Percentiles rank a stretch among this genome's conserved stretches.
These are phyloP conservation scores for Polychytrium aggregatum DNA, from an alignment of 192 early-diverging fungal species.

Conservation along the genomic window DNA sequence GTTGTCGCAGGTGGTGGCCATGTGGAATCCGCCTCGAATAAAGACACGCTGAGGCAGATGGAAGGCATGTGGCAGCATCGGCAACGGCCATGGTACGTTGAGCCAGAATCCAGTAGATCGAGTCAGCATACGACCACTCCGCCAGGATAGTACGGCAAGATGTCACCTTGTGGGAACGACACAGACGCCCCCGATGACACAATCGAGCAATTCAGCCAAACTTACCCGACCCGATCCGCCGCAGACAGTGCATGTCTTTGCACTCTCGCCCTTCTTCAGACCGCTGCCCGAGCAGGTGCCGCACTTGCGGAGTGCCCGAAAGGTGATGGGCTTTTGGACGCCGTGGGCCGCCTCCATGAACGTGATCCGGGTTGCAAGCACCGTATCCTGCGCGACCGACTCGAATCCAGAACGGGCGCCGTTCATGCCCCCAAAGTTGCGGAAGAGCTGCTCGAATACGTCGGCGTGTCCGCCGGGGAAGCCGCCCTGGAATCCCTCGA, in stretches of 20 bases:
- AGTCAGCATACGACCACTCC: not conserved
- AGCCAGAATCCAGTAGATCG: too few species aligned
- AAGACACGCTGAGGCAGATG: constrained; percentile 46
- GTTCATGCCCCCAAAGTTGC: constrained; percentile 20
- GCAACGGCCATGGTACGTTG: too few species aligned
- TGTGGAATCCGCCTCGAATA: constrained; percentile 80
- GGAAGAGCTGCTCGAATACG: constrained; percentile 66
- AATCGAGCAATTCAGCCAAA: not conserved
- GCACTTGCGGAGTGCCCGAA: constrained; percentile 61
- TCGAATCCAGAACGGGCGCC: constrained; percentile 15
- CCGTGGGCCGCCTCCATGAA: constrained; percentile 93
- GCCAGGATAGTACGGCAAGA: not conserved
- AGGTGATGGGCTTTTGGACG: constrained; percentile 47
- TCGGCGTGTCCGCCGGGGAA: constrained; percentile 43
- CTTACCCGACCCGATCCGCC: constrained; percentile 66
- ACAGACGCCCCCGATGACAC: not conserved
- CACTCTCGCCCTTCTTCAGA: constrained; percentile 61
- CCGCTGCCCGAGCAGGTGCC: constrained; percentile 71
- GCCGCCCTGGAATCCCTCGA: constrained; percentile 46
- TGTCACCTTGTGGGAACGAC: not conserved
- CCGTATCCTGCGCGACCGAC: constrained; percentile 50
- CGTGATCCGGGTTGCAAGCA: constrained; percentile 50
- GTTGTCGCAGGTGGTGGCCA: constrained; percentile 67
- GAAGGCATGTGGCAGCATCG: too few species aligned
- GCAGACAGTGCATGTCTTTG: constrained; percentile 62